phyloP scores from a whole-genome alignment of 2,329 filamentous ascomycete species.

The Stromatinia cepivora region DNA sequence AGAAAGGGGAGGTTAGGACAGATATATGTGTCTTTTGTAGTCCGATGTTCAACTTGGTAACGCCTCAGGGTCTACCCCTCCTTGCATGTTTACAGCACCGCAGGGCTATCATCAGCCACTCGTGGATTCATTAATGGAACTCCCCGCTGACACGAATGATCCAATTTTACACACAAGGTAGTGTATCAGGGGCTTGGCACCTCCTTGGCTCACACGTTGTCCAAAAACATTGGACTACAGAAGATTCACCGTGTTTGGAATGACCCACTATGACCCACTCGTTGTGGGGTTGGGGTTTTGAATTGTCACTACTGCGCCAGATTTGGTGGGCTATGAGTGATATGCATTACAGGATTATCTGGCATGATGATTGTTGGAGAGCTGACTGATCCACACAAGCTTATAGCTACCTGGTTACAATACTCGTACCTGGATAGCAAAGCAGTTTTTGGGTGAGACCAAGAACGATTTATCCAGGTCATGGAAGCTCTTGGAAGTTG shows the following conservation, averaged over 20 bases:
- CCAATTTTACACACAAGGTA: neutral
- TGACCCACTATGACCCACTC: conserved; percentile 9
- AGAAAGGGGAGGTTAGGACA: neutral
- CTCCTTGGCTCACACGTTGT: conserved; percentile 19
- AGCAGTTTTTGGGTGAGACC: neutral
- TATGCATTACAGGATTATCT: conserved; percentile 4
- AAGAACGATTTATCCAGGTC: neutral
- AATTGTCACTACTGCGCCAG: conserved; percentile 1
- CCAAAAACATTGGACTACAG: conserved; percentile 13
- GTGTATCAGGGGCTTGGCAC: conserved; percentile 8
- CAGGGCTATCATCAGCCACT: conserved; percentile 12
- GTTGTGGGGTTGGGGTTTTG: conserved; percentile 3
- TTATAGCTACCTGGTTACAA: conserved; percentile 9
- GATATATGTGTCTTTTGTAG: conserved; percentile 17
- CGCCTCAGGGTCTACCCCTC: conserved; percentile 18
- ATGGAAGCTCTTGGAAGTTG: conserved; percentile 9
- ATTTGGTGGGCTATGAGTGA: conserved; percentile 9
- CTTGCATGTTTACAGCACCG: neutral
- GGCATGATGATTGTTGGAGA: neutral
- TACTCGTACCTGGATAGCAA: neutral
- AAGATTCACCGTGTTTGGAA: conserved; percentile 6
- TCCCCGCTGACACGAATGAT: conserved; percentile 1
- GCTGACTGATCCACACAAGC: conserved; percentile 7
- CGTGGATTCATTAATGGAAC: neutral
- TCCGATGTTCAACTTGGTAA: neutral